A percentile compares a stretch with the other conserved stretches of the same genome.
Evolutionary conservation across 2,329 filamentous ascomycete genomes (phyloP).

Genomic region (Colletotrichum eremochloae): DNA sequence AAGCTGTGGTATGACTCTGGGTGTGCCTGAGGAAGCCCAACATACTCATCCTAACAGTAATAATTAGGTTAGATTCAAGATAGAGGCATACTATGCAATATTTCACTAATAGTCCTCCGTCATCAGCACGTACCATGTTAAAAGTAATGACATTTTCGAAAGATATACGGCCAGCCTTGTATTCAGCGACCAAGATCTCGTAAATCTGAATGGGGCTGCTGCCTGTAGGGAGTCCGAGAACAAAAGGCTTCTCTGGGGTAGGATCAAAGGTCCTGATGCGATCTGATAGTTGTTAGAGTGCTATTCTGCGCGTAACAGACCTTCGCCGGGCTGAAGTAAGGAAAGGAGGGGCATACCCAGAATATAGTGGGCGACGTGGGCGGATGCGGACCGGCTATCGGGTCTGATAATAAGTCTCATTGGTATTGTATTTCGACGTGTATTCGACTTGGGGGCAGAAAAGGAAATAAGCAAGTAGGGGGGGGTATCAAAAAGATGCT

Average conservation of each 20-base stretch:
- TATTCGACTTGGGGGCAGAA: no score
- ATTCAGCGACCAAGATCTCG: slow-evolving; percentile 72
- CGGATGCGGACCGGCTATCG: slow-evolving; percentile 70
- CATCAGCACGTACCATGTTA: slow-evolving; percentile 69
- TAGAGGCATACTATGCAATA: no score
- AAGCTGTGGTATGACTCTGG: slow-evolving; percentile 85
- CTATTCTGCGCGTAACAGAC: not conserved
- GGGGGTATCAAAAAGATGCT: not conserved
- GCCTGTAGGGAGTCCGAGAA: slow-evolving; percentile 46
- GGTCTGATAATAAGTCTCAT: slow-evolving; percentile 81
- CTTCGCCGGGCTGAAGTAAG: not conserved
- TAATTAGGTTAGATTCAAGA: not conserved
- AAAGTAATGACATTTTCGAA: slow-evolving; percentile 80
- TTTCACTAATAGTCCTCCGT: rapidly evolving
- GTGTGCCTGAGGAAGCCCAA: slow-evolving; percentile 79
- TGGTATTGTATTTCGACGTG: slow-evolving; percentile 20
- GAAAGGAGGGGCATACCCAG: slow-evolving; percentile 63
- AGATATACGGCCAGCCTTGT: slow-evolving; percentile 63
- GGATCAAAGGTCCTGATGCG: slow-evolving; percentile 44
- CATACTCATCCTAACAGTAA: slow-evolving; percentile 77
- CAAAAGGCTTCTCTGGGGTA: slow-evolving; percentile 44
- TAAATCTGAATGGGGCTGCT: slow-evolving; percentile 45
- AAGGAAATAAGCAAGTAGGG: not conserved
- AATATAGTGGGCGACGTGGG: slow-evolving; percentile 80
- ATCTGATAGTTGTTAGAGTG: slow-evolving; percentile 55